phyloP scores from a whole-genome alignment of 306 rosid species.

The Hippophae tibetana region DNA sequence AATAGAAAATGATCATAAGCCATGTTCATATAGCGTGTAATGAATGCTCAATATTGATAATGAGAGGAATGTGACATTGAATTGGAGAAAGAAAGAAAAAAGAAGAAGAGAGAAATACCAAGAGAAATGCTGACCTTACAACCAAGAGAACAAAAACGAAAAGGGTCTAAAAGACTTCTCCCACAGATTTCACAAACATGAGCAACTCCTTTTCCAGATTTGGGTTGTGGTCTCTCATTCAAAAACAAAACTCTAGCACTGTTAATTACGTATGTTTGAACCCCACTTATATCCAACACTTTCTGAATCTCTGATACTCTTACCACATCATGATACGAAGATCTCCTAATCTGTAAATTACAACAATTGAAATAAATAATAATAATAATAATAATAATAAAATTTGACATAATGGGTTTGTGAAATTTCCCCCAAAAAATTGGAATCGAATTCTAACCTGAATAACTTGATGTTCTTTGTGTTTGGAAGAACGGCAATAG shows the following conservation, averaged over 20 bases:
- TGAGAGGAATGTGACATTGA: neutral
- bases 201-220: slow-evolving; percentile 62
- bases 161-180: slow-evolving; percentile 81
- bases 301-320: slow-evolving; percentile 70
- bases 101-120: slow-evolving; percentile 9
- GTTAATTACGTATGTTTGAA: slow-evolving; percentile 87
- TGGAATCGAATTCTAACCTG: slow-evolving; percentile 32
- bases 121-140: slow-evolving; percentile 61
- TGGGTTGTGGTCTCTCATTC: slow-evolving; percentile 93
- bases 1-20: too few relatives aligned
- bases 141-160: slow-evolving; percentile 88
- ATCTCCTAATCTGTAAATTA: slow-evolving; percentile 57
- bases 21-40: too few relatives aligned
- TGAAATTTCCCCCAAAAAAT: neutral
- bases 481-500: slow-evolving; percentile 78
- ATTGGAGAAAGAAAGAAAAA: slow-evolving; percentile 8
- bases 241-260: slow-evolving; percentile 84
- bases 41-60: slow-evolving; percentile 7
- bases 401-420: neutral
- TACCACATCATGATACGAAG: slow-evolving; percentile 93
- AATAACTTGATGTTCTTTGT: slow-evolving; percentile 87
- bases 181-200: slow-evolving; percentile 87
- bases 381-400: neutral
- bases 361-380: neutral
- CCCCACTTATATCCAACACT: slow-evolving; percentile 69